These are phyloP conservation scores for Pulveroboletus sp. DNA, from an alignment of 768 basidiomycete genomes.

Conservation along the genomic window DNA sequence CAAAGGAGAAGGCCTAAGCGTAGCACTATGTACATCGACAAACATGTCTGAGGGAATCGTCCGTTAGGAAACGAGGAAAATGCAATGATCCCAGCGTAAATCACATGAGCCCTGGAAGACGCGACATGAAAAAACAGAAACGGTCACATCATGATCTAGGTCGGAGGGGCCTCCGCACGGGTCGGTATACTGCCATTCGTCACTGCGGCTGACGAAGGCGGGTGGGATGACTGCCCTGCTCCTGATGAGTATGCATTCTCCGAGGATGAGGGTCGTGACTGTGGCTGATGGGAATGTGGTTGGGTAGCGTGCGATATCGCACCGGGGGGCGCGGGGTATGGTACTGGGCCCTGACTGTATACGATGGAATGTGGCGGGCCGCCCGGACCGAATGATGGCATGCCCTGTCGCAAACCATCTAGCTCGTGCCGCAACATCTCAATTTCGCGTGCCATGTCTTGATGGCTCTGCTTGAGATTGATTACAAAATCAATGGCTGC, in stretches of 20 bases:
- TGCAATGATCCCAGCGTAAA: slow-evolving; percentile 22
- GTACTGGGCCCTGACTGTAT: slow-evolving; percentile 48
- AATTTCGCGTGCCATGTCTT: slow-evolving; percentile 75
- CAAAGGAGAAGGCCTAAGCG: slow-evolving; percentile 6
- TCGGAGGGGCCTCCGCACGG: slow-evolving; percentile 42
- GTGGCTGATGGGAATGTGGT: slow-evolving; percentile 31
- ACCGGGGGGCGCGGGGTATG: slow-evolving; percentile 45
- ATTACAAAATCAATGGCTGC: slow-evolving; percentile 86
- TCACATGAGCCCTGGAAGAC: slow-evolving; percentile 16
- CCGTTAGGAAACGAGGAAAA: slow-evolving; percentile 21
- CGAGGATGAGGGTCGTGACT: slow-evolving; percentile 58
- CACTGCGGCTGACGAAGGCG: slow-evolving; percentile 30
- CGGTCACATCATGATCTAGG: slow-evolving; percentile 19
- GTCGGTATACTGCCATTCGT: slow-evolving; percentile 38
- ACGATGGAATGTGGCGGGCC: slow-evolving; percentile 47
- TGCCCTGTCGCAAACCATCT: slow-evolving; percentile 57
- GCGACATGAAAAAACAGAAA: slow-evolving; percentile 5
- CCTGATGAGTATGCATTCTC: slow-evolving; percentile 53
- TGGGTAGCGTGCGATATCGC: slow-evolving; percentile 41
- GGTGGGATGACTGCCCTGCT: slow-evolving; percentile 32
- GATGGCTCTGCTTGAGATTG: slow-evolving; percentile 70
- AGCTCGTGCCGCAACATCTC: slow-evolving; percentile 76
- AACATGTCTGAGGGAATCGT: slow-evolving; percentile 21
- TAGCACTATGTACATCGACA: slow-evolving; percentile 30
- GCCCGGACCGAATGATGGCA: slow-evolving; percentile 47